These are phyloP conservation scores for Rubroboletus pulcherrimus DNA, from an alignment of 768 basidiomycete species.

Conservation along the genomic window DNA sequence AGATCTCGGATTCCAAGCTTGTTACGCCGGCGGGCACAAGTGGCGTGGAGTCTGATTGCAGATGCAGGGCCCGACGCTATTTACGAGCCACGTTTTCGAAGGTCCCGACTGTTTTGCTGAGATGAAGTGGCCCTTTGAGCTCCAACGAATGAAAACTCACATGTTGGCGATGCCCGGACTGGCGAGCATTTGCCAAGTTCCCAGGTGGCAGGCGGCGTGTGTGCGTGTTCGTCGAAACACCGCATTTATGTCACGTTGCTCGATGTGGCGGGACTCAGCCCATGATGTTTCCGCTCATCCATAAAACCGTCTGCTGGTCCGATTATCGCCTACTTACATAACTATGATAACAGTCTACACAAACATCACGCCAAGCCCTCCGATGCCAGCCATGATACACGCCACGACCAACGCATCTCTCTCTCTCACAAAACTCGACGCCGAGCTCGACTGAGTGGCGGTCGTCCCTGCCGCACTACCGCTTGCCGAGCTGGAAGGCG, in stretches of 20 bases:
- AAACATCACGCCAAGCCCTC: conserved; percentile 16
- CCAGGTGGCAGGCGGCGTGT: not conserved
- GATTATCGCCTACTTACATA: not conserved
- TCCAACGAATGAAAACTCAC: no score
- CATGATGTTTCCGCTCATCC: no score
- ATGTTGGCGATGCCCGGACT: no score
- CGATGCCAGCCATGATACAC: conserved; percentile 9
- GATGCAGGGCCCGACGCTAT: not conserved
- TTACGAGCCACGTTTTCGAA: conserved; percentile 1
- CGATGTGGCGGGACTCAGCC: no score
- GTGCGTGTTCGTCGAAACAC: not conserved
- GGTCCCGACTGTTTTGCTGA: not conserved
- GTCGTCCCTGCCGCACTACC: conserved; percentile 15
- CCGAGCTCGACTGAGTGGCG: conserved; percentile 11
- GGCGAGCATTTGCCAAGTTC: conserved; percentile 4
- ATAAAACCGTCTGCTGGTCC: not conserved
- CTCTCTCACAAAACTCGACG: not conserved
- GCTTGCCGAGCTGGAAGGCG: conserved; percentile 19
- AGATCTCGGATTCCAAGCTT: conserved; percentile 1
- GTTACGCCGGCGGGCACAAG: not conserved
- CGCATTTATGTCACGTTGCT: conserved; percentile 3
- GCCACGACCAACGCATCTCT: conserved; percentile 4
- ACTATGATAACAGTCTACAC: not conserved
- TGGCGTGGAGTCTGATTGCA: not conserved
- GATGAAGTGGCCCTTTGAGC: not conserved